Evolutionary conservation across 805 yeast genomes (phyloP), one percentile per base, ranked within the genome.

Genomic region (Pichia membranifaciens): DNA sequence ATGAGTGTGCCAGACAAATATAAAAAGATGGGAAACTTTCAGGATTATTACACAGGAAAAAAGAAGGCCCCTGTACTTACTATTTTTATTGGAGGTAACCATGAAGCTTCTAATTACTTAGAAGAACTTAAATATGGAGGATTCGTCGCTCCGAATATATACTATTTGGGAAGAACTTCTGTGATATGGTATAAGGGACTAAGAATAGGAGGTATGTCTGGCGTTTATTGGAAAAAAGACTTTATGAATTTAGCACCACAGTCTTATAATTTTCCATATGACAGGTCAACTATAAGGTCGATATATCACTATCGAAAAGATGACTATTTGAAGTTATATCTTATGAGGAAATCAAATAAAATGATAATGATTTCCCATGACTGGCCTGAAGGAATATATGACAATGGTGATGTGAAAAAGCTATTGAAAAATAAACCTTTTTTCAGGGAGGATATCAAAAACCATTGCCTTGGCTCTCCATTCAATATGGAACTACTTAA

Each of bases 71-170:
- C 96, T 0, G 72, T 84, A 1, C 64, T 80, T 29, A 91, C 98
- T 0, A 55, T 93, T 0, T 84, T 91, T 54, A 79, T 93, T 37
- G 98, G 99, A 3, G 99, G 99, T 0, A 93, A 93, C 65, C 99
- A 93, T 59, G 99, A 93, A 60, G 81, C 93, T 4, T 86, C 95
- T 49, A 79, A 82, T 50, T 87, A 85, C 60, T 60, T 93, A 52
- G 69, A 76, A 51, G 88, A 85, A 55, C 66, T 90, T 49, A 78
- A 77, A 50, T 76, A 74, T 61, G 99, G 99, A 12, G 99, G 99
- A 0, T 93, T 91, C 87, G 90, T 86, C 1, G 95, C 96, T 1
- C 87, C 88, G 1, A 82, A 84, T 52, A 87, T 93, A 13, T 93
- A 83, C 64, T 93, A 80, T 60, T 59, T 93, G 56, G 99, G 99